Evolutionary conservation across 139 green algal genomes (phyloP), one percentile per base, ranked within the genome.

Genomic region (Chlorella sp.): DNA sequence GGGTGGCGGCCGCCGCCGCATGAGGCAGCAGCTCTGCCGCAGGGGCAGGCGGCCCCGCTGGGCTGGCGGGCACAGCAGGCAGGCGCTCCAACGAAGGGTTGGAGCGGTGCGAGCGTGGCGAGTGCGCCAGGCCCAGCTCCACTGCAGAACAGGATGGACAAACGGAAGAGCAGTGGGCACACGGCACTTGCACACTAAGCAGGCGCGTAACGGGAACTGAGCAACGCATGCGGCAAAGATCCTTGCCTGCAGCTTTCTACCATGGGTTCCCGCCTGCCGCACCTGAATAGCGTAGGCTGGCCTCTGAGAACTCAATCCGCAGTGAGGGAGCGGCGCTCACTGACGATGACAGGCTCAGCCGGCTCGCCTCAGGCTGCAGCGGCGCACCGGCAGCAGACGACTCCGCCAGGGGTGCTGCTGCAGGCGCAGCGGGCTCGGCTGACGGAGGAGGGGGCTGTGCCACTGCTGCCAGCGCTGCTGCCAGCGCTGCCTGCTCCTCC

Each of bases 221-320:
- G n/a, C n/a, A n/a, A n/a, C n/a, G n/a, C n/a, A n/a, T n/a, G n/a
- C n/a, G n/a, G n/a, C n/a, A n/a, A n/a, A n/a, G n/a, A n/a, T n/a
- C n/a, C n/a, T n/a, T n/a, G n/a, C n/a, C n/a, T n/a, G n/a, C n/a
- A n/a, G n/a, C n/a, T n/a, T n/a, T n/a, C n/a, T n/a, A n/a, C n/a
- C n/a, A n/a, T n/a, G n/a, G n/a, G n/a, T n/a, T n/a, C n/a, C n/a
- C 63, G 28, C 63, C 68, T 2, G 17, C 23, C 12, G 26, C 38
- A 82, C 76, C 25, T 30, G 67, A 78, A 56, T 86, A 86, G 34
- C 70, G 81, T 56, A 86, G 70, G 81, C 70, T 86, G 69, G 69
- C 69, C 70, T 86, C 81, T 16, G 68, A 73, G 38, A n/a, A 80
- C 56, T 86, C 81, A 17, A 74, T 69, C 23, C 25, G 13, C 25